Base-by-base conservation (phyloP, 306 rosid species). In the Psophocarpus tetragonolobus region DNA sequence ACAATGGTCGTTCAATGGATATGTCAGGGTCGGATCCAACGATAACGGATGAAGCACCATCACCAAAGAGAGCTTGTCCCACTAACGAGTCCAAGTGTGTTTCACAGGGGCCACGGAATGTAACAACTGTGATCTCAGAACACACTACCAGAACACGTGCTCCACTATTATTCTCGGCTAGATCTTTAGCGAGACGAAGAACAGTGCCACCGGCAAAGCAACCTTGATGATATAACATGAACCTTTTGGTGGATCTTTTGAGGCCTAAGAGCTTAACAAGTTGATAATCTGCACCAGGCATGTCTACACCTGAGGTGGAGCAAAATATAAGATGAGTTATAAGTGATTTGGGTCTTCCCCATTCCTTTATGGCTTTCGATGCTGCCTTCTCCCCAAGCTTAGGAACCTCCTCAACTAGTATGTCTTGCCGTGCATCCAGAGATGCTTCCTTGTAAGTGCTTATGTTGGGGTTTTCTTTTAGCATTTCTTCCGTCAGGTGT, bases 381-480 rank as follows among this genome's bases (percentile, higher is more conserved):
- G 90, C 83, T 4, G 88, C 90, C 14, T 84, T 67, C 68, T 79
- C 78, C 0, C 90, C 86, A 1, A 87, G 84, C 54, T 82, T 87
- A 3, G 88, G 87, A 0, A 82, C 75, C 65, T 80, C 84, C 10
- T 1, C 20, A 4, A 73, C 78, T 54, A 85, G 26, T 9, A 85
- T 68, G 69, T 82, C 85, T 58, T 85, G 87, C 2, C 87, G 73
- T 17, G 63, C 75, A 5, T 85, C 42, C 0, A 85, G 61, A 3
- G 87, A 87, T 9, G 91, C 44, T 13, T 74, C 86, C 0, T 45
- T 4, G 1, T 80, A 76, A 11, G 45, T 2, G 18, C 72, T 14
- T 24, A 87, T 68, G 58, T 58, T 85, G 1, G 91, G 85, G 26
- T 87, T 82, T 27, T 86, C 78, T 48, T 70, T 27, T 0, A 87